These are phyloP conservation scores for Chionographis japonica DNA, from an alignment of 106 monocot genomes.

Conservation along the genomic window DNA sequence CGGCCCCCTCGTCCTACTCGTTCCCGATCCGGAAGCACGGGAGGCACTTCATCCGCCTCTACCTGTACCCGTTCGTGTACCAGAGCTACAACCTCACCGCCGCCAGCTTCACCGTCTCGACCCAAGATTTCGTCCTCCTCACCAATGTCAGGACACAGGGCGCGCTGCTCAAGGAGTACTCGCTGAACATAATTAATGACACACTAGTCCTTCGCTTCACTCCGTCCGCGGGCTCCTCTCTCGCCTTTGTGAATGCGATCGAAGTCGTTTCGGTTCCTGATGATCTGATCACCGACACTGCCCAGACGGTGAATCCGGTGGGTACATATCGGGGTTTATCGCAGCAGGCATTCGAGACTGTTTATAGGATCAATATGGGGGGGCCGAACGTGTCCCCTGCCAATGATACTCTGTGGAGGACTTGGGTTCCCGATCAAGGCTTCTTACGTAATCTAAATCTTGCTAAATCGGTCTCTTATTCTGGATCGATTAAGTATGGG, in stretches of 20 bases:
- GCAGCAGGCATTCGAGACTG: constrained; percentile 12
- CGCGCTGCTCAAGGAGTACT: constrained; percentile 7
- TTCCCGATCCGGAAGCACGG: neutral
- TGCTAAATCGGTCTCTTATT: neutral
- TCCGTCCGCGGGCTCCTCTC: neutral
- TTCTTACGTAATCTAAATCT: neutral
- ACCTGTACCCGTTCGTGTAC: constrained; percentile 3
- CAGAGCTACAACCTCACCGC: constrained; percentile 3
- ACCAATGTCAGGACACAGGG: neutral
- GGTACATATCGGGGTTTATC: neutral
- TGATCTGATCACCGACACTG: constrained; percentile 3
- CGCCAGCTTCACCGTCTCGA: constrained; percentile 7
- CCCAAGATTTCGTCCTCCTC: constrained; percentile 2
- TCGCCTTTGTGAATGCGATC: constrained; percentile 20
- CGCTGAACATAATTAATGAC: neutral
- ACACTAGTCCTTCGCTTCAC: neutral
- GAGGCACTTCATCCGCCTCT: constrained; percentile 15
- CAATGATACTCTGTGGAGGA: constrained; percentile 26
- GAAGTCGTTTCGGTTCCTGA: constrained; percentile 25
- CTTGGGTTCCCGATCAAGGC: constrained; percentile 15
- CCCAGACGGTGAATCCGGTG: neutral
- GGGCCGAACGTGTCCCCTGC: constrained; percentile 15
- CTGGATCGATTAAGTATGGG: neutral
- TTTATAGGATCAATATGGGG: constrained; percentile 22
- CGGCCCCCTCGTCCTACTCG: constrained; percentile 3